Evolutionary conservation across 78 protist genomes (phyloP).

Genomic region (Diacronema lutheri): DNA sequence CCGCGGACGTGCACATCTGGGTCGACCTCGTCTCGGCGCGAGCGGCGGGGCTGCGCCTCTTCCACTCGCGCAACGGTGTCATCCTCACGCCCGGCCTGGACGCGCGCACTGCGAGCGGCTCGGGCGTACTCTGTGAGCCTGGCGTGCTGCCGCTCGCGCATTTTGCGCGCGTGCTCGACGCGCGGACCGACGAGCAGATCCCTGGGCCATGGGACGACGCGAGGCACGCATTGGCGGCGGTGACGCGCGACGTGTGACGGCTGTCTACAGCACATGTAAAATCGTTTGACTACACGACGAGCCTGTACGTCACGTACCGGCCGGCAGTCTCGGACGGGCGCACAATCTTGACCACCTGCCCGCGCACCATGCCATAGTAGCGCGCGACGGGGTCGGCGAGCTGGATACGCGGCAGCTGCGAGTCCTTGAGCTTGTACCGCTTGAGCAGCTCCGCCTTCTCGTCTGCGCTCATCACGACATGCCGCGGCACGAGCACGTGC

Average conservation of each 20-base stretch:
- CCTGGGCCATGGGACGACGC: too few species aligned
- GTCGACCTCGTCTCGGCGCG: conserved; percentile 33
- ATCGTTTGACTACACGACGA: conserved; percentile 67
- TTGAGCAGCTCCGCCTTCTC: not conserved
- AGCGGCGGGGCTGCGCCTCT: conserved; percentile 44
- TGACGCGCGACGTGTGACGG: too few species aligned
- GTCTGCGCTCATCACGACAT: conserved; percentile 55
- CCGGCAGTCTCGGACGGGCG: conserved; percentile 94
- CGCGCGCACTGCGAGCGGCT: too few species aligned
- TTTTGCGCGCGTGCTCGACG: too few species aligned
- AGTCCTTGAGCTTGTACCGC: conserved; percentile 68
- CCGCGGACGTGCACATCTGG: conserved; percentile 27
- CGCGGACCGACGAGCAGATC: too few species aligned
- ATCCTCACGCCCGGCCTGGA: conserved; percentile 45
- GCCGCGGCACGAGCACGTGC: conserved; percentile 89
- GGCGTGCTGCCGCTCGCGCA: too few species aligned
- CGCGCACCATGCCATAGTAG: conserved; percentile 82
- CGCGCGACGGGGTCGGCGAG: conserved; percentile 81
- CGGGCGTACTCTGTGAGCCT: too few species aligned
- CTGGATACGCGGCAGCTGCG: conserved; percentile 88
- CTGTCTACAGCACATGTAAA: too few species aligned
- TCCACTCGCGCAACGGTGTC: conserved; percentile 41
- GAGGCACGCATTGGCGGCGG: too few species aligned
- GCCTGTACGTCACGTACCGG: conserved; percentile 85
- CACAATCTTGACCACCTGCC: conserved; percentile 82